Evolutionary conservation across 31 red algal species (phyloP).

Genomic region (Odonthalia washingtoniensis): DNA sequence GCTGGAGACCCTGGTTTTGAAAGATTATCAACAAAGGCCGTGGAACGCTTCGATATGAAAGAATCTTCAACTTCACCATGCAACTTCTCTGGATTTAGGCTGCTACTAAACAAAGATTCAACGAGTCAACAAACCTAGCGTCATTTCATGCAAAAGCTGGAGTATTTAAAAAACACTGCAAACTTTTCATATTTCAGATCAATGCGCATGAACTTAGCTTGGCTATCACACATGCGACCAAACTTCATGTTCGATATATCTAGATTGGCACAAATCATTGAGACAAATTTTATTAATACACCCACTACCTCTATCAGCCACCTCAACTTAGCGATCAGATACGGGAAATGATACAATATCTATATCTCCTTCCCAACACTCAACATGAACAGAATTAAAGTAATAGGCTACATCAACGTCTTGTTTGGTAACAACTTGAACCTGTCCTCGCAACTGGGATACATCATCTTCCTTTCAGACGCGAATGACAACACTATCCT

Average conservation of each 20-base stretch:
- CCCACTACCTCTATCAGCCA: background rate
- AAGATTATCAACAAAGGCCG: background rate
- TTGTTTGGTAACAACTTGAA: conserved; percentile 51
- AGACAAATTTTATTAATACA: too few species aligned
- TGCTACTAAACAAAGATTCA: too few species aligned
- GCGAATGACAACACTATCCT: background rate
- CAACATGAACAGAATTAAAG: background rate
- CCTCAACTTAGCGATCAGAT: background rate
- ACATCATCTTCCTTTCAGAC: too few species aligned
- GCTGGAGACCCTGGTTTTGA: conserved; percentile 2
- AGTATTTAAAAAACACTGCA: background rate
- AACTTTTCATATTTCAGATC: conserved; percentile 15
- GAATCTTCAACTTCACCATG: too few species aligned
- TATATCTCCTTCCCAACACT: background rate
- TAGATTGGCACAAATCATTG: conserved; percentile 29
- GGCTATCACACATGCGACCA: conserved; percentile 25
- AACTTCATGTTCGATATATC: conserved; percentile 44
- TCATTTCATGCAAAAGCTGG: conserved; percentile 48
- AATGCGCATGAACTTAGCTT: too few species aligned
- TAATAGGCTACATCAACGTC: conserved; percentile 41
- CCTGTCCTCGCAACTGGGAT: conserved; percentile 41
- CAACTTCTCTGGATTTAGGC: too few species aligned
- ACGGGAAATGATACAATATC: background rate
- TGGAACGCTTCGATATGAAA: too few species aligned
- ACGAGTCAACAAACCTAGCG: too few species aligned